These are phyloP conservation scores for Penicillium odoratum DNA, from an alignment of 495 filamentous ascomycete genomes.

Conservation along the genomic window DNA sequence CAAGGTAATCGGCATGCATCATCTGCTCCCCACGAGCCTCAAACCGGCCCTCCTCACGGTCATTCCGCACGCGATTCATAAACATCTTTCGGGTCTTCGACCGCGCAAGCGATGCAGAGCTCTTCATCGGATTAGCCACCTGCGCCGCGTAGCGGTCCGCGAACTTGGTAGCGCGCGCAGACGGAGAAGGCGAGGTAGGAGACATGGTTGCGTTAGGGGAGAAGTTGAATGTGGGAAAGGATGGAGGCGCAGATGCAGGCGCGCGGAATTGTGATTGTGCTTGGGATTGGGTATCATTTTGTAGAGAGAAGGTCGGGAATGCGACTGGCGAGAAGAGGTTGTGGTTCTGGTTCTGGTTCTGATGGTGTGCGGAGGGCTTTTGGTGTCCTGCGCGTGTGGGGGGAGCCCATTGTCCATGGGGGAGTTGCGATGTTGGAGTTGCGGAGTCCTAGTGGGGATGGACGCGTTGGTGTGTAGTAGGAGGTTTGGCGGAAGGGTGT, in stretches of 20 bases:
- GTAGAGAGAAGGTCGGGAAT: slow-evolving; percentile 18
- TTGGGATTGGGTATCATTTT: slow-evolving; percentile 12
- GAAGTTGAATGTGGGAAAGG: background rate
- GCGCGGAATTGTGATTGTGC: slow-evolving; percentile 9
- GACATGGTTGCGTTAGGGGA: slow-evolving; percentile 7
- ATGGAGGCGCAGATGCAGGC: slow-evolving; percentile 5
- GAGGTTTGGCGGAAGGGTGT: slow-evolving; percentile 29
- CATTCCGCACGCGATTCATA: slow-evolving; percentile 71
- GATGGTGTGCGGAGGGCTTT: background rate
- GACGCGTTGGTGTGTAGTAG: slow-evolving; percentile 52
- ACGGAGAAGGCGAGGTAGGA: slow-evolving; percentile 14
- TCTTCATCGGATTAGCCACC: slow-evolving; percentile 31
- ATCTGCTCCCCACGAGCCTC: slow-evolving; percentile 79
- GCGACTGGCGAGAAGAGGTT: slow-evolving; percentile 13
- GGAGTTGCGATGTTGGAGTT: slow-evolving; percentile 29
- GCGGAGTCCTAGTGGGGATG: slow-evolving; percentile 50
- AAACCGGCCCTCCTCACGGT: slow-evolving; percentile 65
- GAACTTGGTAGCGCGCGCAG: slow-evolving; percentile 21
- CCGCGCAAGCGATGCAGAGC: slow-evolving; percentile 26
- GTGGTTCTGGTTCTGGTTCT: slow-evolving; percentile 14
- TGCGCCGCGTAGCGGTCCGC: slow-evolving; percentile 32
- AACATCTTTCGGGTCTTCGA: slow-evolving; percentile 58
- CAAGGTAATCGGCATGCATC: slow-evolving; percentile 42
- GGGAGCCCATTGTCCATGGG: slow-evolving; percentile 28
- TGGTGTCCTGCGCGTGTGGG: slow-evolving; percentile 7